phyloP scores from a whole-genome alignment of 768 basidiomycete species.

The Kwoniella bestiolae region DNA sequence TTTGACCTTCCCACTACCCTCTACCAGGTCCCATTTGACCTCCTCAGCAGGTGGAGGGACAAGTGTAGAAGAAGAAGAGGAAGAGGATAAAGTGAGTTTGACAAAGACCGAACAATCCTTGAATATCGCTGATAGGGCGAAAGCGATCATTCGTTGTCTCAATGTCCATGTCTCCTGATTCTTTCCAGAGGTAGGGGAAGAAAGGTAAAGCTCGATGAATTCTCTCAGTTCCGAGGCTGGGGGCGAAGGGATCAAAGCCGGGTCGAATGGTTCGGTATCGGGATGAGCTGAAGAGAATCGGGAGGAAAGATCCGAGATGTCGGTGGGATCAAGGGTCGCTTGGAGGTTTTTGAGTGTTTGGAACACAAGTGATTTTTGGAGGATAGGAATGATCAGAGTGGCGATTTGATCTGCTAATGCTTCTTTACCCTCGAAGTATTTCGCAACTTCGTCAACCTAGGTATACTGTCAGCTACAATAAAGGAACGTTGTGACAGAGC shows the following conservation, averaged over 20 bases:
- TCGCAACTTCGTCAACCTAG: conserved; percentile 3
- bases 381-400: conserved; percentile 25
- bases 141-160: conserved; percentile 71
- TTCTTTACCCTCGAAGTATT: conserved; percentile 19
- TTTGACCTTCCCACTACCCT: conserved; percentile 59
- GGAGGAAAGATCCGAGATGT: conserved; percentile 74
- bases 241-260: conserved; percentile 21
- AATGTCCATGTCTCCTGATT: conserved; percentile 57
- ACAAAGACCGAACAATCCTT: conserved; percentile 90
- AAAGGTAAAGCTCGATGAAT: conserved; percentile 66
- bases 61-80: not conserved
- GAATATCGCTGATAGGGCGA: conserved; percentile 87
- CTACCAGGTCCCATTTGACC: conserved; percentile 31
- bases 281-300: conserved; percentile 44
- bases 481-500: conserved; percentile 38
- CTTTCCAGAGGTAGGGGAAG: conserved; percentile 40
- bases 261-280: conserved; percentile 23
- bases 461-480: not conserved
- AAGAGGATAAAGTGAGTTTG: conserved; percentile 33
- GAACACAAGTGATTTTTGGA: conserved; percentile 57
- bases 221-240: conserved; percentile 27
- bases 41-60: not conserved
- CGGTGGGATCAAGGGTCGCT: conserved; percentile 75
- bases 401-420: conserved; percentile 4
- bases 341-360: conserved; percentile 70